Evolutionary conservation across 2,329 filamentous ascomycete genomes (phyloP).

Genomic region (Aureobasidium sp.): DNA sequence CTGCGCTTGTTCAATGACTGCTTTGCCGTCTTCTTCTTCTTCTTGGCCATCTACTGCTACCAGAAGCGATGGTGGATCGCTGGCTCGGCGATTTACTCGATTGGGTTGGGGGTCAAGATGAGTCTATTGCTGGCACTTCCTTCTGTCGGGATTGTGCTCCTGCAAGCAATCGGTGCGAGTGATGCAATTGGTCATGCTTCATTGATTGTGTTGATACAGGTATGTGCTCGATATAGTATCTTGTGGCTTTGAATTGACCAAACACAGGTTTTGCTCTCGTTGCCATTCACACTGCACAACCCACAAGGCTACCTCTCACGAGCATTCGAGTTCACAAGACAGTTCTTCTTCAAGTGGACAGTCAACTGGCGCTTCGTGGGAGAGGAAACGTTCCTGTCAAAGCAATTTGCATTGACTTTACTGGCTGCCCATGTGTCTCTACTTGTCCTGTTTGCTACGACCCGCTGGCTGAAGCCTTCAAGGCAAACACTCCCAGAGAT

Average conservation of each 20-base stretch:
- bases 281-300: constrained; percentile 64
- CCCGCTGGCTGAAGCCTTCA: constrained; percentile 66
- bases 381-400: constrained; percentile 70
- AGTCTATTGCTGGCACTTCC: constrained; percentile 76
- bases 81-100: constrained; percentile 65
- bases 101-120: constrained; percentile 93
- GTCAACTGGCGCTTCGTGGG: constrained; percentile 98
- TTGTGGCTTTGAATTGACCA: neutral
- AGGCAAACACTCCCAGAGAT: constrained; percentile 53
- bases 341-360: constrained; percentile 96
- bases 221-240: constrained; percentile 36
- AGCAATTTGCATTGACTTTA: constrained; percentile 59
- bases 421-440: constrained; percentile 59
- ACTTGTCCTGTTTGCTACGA: constrained; percentile 59
- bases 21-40: constrained; percentile 77
- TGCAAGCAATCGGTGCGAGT: constrained; percentile 63
- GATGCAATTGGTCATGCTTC: constrained; percentile 60
- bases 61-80: constrained; percentile 68
- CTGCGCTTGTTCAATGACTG: constrained; percentile 94
- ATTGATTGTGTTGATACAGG: constrained; percentile 72
- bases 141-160: constrained; percentile 67
- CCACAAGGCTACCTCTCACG: constrained; percentile 65
- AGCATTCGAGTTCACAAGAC: constrained; percentile 84
- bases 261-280: constrained; percentile 46
- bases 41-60: constrained; percentile 69